Conservation (phyloP, 352 stramenopile genomes). For the Blastocystis hominis region DNA sequence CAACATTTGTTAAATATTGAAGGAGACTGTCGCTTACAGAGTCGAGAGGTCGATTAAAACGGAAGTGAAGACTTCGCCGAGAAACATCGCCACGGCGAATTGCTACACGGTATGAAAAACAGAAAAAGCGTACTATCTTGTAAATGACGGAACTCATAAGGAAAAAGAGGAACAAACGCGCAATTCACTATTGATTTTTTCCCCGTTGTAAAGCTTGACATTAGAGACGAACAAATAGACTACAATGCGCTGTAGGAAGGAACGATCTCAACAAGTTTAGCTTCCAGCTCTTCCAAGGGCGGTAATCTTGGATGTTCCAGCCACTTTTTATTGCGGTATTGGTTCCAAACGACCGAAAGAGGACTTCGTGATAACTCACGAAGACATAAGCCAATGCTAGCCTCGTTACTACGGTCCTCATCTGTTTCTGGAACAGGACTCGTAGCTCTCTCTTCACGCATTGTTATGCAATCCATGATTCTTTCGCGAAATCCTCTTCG, state of each 20-base stretch:
- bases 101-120: background rate
- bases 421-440: background rate
- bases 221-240: background rate
- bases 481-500: conserved; percentile 26
- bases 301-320: background rate
- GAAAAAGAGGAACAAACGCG: conserved; percentile 33
- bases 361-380: conserved; percentile 41
- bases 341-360: conserved; percentile 40
- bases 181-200: conserved; percentile 17
- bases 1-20: conserved; percentile 51
- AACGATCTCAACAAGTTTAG: conserved; percentile 3
- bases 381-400: background rate
- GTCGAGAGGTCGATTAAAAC: conserved; percentile 47
- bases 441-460: background rate
- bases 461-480: conserved; percentile 49
- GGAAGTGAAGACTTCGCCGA: conserved; percentile 38
- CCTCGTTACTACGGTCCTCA: background rate
- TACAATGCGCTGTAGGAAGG: conserved; percentile 50
- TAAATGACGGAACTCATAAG: conserved; percentile 1
- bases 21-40: conserved; percentile 39
- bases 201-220: background rate
- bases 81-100: conserved; percentile 35
- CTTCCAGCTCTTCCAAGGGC: conserved; percentile 33
- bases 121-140: background rate
- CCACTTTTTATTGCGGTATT: conserved; percentile 49